Base-by-base conservation (phyloP, 2,329 filamentous ascomycete genomes). In the Neopestalotiopsis clavispora region DNA sequence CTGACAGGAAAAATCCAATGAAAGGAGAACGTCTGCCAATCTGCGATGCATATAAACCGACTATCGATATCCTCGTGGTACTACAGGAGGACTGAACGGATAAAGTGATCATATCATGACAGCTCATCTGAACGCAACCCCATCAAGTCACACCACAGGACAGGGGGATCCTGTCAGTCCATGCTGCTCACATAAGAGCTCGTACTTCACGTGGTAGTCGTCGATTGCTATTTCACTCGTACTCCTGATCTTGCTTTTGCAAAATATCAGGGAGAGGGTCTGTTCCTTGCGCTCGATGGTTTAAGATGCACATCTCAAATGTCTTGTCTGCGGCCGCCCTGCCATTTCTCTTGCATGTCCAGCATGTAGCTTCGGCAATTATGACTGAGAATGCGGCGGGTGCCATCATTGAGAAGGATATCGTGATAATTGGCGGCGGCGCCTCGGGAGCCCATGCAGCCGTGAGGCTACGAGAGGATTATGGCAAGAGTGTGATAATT, bases 371-470 rank as follows among this genome's bases (percentile, higher is more conserved):
- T 3, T 30, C 63, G 4, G 30, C 9, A 10, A 32, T 14, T 2
- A 58, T 4, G 7, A 2, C 23, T 3, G 63, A 57, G 12, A 66
- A 5, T 14, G 9, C 56, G 13, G 34, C 65, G 10, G 17, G 17
- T n/a, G 7, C 23, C 56, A 67, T 67, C 56, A 67, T 70, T 30
- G 14, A 67, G 13, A 67, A 56, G 32, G 70, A 71, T 63, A 63
- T 71, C 2, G 45, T 68, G 6, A 64, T 84, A 65, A 78, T 84
- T n/a, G 82, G 82, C 30, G 81, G 81, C 3, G 83, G 83, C 23
- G 74, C 80, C 1, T 70, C 74, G 20, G 82, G 82, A 12, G 80
- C 78, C 0, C 79, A 82, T 68, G 73, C 79, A 9, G 80, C 81
- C 13, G 76, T 82, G 34, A 68, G 71, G 20, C 73, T 84, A 5